Evolutionary conservation across 78 protist species (phyloP), one percentile per base, ranked within the genome.

Genomic region (Corallochytrium limacisporum): DNA sequence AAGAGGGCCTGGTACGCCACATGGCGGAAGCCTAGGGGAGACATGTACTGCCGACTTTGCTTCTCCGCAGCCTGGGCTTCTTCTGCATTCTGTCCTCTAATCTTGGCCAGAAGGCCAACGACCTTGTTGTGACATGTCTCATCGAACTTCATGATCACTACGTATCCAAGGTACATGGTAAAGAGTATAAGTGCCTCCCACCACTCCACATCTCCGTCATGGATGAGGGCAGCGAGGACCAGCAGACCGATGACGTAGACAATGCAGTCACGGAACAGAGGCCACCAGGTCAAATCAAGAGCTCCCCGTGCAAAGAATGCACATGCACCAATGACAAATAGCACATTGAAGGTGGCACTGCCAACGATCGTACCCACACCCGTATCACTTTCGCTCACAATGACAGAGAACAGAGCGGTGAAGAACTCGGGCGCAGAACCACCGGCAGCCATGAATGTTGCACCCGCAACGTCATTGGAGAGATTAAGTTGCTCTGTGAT

Each of bases 401-500:
- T 7, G 39, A 78, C 22, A 20, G 12, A 37, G 18, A n/a, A 32
- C 26, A 79, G n/a, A 5, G 78, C 5, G 13, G 69, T 48, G 43
- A 66, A 39, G n/a, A 78, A 59, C 56, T 78, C 77, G 1, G 83
- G 83, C 32, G 77, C 73, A 12, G 65, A 46, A 3, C 55, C 54
- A 0, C 83, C 83, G 0, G 74, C 74, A 0, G 83, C 83, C 65
- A 61, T 62, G 43, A 78, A 8, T n/a, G 77, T 78, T 2, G 83
- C 83, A 16, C 83, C 77, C 2, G 72, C 78, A 2, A 70, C 77
- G 28, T 53, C 63, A 5, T 47, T 57, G 18, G 77, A 5, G n/a
- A 78, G 62, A 18, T 42, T 9, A 12, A 42, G 46, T 12, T 9
- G 24, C 12, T 42, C 46, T 15, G 24, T 15, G 46, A 42, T 42